Evolutionary conservation across 2,329 filamentous ascomycete species (phyloP).

Genomic region (Fusarium falciforme): DNA sequence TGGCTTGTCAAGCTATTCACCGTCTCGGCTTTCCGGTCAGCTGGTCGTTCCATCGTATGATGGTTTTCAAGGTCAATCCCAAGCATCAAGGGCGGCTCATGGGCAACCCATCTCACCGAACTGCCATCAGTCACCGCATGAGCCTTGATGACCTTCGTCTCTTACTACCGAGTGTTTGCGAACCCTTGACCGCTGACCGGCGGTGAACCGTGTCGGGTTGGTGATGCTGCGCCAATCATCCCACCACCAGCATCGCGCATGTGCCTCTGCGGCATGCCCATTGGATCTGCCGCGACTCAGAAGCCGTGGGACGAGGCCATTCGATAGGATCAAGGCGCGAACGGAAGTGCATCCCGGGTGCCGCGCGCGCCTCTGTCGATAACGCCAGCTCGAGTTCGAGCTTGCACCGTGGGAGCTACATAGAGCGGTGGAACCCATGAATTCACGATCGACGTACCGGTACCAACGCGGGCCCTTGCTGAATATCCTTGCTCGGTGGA

Average conservation of each 20-base stretch:
- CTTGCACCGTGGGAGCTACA: slow-evolving; percentile 10
- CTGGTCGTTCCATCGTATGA: slow-evolving; percentile 39
- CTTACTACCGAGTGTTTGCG: slow-evolving; percentile 8
- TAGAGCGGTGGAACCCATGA: slow-evolving; percentile 34
- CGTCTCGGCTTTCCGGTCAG: slow-evolving; percentile 39
- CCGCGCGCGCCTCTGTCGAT: slow-evolving; percentile 21
- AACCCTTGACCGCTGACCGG: slow-evolving; percentile 33
- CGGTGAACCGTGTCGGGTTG: slow-evolving; percentile 36
- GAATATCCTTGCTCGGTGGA: background rate
- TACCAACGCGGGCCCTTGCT: slow-evolving; percentile 16
- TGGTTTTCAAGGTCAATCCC: slow-evolving; percentile 23
- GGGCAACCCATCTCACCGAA: slow-evolving; percentile 16
- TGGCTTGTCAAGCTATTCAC: slow-evolving; percentile 40
- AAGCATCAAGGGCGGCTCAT: slow-evolving; percentile 4
- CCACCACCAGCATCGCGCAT: slow-evolving; percentile 33
- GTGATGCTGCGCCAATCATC: slow-evolving; percentile 31
- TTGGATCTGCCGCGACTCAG: slow-evolving; percentile 24
- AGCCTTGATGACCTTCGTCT: background rate
- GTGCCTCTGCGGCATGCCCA: slow-evolving; percentile 22
- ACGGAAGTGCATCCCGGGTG: slow-evolving; percentile 25
- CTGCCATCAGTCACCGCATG: slow-evolving; percentile 14
- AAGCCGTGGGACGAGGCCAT: slow-evolving; percentile 21
- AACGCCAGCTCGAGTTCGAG: slow-evolving; percentile 10
- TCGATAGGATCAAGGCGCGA: slow-evolving; percentile 8
- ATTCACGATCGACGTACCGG: slow-evolving; percentile 23